Base-by-base conservation (phyloP, 257 asterid species). In the Plantago major region DNA sequence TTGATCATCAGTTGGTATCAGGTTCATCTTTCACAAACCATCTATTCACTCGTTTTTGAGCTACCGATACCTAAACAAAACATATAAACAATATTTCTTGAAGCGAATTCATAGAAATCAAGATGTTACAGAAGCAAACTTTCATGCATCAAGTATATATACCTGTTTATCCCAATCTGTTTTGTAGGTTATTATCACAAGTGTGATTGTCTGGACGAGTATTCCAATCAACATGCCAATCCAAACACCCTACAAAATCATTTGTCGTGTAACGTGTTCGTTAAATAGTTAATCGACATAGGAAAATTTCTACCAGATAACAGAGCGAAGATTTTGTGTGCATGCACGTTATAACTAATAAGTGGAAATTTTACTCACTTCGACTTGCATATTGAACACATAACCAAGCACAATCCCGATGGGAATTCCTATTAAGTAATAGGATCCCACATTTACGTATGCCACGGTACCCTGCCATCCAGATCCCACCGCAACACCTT, bases 391-490 rank as follows among this genome's bases (percentile, higher is more conserved):
- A 22, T 79, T 43, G 61, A 66, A 58, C 2, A 65, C 43, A 66
- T 71, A 76, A 40, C 81, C 83, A 53, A 76, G 68, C 26, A 58
- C 71, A 38, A 71, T 42, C 10, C 83, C 88, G 3, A 76, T 40
- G 0, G 85, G 85, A 49, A 79, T 66, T 38, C 85, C 85, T 16
- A 79, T 44, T 18, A 82, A 10, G 57, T 82, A 82, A 40, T 82
- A 82, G 9, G 81, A 68, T 7, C 63, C 81, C 0, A 76, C 44
- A 63, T 82, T 82, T 6, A 79, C 71, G 15, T 63, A 82, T 16
- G 88, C 88, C 46, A 69, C 81, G 4, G 19, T 60, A 7, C 78
- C 40, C 60, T 82, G 88, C 88, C 85, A 78, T 40, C 88, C 82
- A 0, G 76, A 74, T 26, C 88, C 84, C 9, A 82, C 65, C 22